Evolutionary conservation across 2,329 filamentous ascomycete species (phyloP).

Genomic region (Aspergillus terreus): DNA sequence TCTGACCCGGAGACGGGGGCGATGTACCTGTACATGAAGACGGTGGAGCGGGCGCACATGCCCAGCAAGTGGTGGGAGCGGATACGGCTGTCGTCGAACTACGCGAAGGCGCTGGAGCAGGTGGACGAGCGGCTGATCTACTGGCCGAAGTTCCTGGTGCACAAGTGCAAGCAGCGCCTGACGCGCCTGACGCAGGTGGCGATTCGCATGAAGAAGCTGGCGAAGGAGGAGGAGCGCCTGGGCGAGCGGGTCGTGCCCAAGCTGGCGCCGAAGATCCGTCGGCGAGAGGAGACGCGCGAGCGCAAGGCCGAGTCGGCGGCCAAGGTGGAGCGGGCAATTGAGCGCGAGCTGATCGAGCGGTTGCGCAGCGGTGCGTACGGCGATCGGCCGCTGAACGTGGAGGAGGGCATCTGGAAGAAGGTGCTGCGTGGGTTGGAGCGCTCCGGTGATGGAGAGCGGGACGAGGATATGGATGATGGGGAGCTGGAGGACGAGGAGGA

Average conservation of each 20-base stretch:
- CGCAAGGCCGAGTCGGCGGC: slow-evolving; percentile 76
- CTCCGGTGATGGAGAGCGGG: slow-evolving; percentile 74
- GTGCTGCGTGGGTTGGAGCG: slow-evolving; percentile 87
- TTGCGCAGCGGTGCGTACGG: slow-evolving; percentile 91
- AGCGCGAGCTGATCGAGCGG: slow-evolving; percentile 88
- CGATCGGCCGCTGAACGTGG: slow-evolving; percentile 89
- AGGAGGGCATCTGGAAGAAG: slow-evolving; percentile 95
- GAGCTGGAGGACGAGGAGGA: slow-evolving; percentile 72
- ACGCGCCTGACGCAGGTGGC: slow-evolving; percentile 89
- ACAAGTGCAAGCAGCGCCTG: slow-evolving; percentile 95
- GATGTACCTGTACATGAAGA: slow-evolving; percentile 96
- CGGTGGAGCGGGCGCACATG: slow-evolving; percentile 80
- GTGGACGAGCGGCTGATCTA: slow-evolving; percentile 84
- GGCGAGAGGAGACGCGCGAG: slow-evolving; percentile 71
- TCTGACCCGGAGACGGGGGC: slow-evolving; percentile 74
- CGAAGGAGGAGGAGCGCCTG: slow-evolving; percentile 82
- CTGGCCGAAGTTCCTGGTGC: slow-evolving; percentile 88
- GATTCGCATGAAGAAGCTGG: slow-evolving; percentile 71
- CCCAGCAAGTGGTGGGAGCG: slow-evolving; percentile 93
- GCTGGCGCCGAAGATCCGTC: slow-evolving; percentile 82
- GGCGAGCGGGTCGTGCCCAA: slow-evolving; percentile 86
- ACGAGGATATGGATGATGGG: slow-evolving; percentile 85
- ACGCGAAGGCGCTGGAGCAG: slow-evolving; percentile 81
- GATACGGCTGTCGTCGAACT: slow-evolving; percentile 86
- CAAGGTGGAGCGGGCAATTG: slow-evolving; percentile 93